Evolutionary conservation across 345 rosid genomes (phyloP).

Genomic region (Schrenkiella parvula): DNA sequence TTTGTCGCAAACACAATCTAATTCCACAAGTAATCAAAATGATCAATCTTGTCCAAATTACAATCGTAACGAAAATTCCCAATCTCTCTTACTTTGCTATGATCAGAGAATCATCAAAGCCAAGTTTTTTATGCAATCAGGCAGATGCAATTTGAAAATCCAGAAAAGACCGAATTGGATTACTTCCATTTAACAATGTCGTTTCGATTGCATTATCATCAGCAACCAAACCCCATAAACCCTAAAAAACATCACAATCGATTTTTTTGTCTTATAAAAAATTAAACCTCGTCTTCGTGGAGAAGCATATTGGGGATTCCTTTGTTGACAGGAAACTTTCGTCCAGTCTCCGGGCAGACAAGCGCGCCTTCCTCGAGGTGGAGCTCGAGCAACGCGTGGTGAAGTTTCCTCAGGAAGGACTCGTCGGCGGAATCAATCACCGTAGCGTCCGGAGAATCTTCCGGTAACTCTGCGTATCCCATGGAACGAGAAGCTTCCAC

Average conservation of each 20-base stretch:
- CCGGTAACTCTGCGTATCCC: constrained; percentile 76
- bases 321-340: constrained; percentile 64
- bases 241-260: not conserved
- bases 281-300: constrained; percentile 86
- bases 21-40: no score
- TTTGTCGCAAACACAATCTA: no score
- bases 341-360: constrained; percentile 80
- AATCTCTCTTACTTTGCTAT: no score
- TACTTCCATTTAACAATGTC: no score
- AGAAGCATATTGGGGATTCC: constrained; percentile 97
- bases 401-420: constrained; percentile 54
- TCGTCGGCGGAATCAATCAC: constrained; percentile 63
- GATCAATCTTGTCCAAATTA: no score
- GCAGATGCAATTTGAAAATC: no score
- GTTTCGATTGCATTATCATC: no score
- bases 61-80: no score
- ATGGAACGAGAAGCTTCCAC: constrained; percentile 56
- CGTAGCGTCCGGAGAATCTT: constrained; percentile 43
- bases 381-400: constrained; percentile 84
- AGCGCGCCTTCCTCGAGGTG: constrained; percentile 90
- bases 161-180: no score
- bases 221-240: not conserved
- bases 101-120: no score
- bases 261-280: no score
- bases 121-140: no score